Evolutionary conservation across 257 asterid species (phyloP).

Genomic region (Asclepias syriaca): DNA sequence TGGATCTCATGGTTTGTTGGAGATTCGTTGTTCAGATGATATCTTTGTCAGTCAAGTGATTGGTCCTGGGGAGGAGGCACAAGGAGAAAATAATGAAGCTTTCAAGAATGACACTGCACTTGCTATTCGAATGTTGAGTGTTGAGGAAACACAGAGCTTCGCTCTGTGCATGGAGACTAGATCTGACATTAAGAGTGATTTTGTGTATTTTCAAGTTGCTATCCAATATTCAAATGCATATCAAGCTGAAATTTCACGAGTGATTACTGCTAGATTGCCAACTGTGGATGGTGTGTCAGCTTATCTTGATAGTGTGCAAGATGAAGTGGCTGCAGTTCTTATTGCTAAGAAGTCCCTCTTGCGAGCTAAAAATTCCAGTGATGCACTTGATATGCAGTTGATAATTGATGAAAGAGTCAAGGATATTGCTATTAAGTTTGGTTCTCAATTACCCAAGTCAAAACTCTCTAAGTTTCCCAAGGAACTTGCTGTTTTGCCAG

Average conservation of each 20-base stretch:
- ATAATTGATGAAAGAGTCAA: slow-evolving; percentile 83
- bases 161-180: slow-evolving; percentile 70
- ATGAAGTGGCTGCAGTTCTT: slow-evolving; percentile 90
- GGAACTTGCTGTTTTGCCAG: slow-evolving; percentile 76
- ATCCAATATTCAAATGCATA: slow-evolving; percentile 68
- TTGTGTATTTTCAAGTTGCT: slow-evolving; percentile 74
- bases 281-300: slow-evolving; percentile 78
- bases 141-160: slow-evolving; percentile 88
- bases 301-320: slow-evolving; percentile 83
- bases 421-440: slow-evolving; percentile 72
- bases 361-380: slow-evolving; percentile 59
- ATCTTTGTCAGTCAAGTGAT: slow-evolving; percentile 75
- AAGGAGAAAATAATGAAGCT: slow-evolving; percentile 53
- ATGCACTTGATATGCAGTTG: slow-evolving; percentile 66
- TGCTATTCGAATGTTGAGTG: slow-evolving; percentile 70
- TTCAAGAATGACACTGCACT: slow-evolving; percentile 61
- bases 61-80: slow-evolving; percentile 96
- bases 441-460: slow-evolving; percentile 76
- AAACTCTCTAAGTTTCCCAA: slow-evolving; percentile 77
- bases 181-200: slow-evolving; percentile 81
- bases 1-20: slow-evolving; percentile 86
- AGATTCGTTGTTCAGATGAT: slow-evolving; percentile 85
- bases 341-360: slow-evolving; percentile 74
- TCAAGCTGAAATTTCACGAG: slow-evolving; percentile 89
- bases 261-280: slow-evolving; percentile 74